Percentiles rank a stretch among this genome's conserved stretches.
Conservation (phyloP, 225 moss, liverwort and hornwort species). For the Physcomitrellopsis africana region DNA sequence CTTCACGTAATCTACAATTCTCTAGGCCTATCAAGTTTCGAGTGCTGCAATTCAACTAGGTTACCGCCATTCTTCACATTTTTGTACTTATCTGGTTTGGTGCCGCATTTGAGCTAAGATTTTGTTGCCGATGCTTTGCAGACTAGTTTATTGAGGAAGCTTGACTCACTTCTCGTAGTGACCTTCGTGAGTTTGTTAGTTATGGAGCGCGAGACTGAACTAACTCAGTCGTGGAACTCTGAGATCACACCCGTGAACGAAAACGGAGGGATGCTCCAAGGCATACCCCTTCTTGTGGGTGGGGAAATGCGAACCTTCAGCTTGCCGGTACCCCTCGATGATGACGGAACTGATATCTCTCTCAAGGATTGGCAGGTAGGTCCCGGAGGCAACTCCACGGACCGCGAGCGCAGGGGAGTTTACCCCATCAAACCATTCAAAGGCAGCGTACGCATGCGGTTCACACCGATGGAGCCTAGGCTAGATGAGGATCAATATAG, state of each 20-base stretch:
- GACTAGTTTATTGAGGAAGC: too few relatives aligned
- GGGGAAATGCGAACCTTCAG: conserved; percentile 51
- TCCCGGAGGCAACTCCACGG: not conserved
- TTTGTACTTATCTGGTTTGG: not conserved
- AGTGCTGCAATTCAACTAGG: not conserved
- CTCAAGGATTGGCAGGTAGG: conserved; percentile 59
- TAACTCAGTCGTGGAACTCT: conserved; percentile 49
- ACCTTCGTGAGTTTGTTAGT: conserved; percentile 8
- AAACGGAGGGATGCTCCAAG: conserved; percentile 31
- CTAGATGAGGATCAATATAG: conserved; percentile 44
- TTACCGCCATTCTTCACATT: not conserved
- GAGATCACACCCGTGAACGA: conserved; percentile 27
- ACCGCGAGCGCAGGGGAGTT: not conserved
- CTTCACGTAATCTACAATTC: too few relatives aligned
- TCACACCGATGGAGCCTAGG: conserved; percentile 44
- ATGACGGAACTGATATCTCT: conserved; percentile 54
- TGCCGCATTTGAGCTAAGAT: not conserved
- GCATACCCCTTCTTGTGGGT: conserved; percentile 30
- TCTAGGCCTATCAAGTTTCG: not conserved
- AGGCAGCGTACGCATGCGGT: conserved; percentile 54
- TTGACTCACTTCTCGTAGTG: too few relatives aligned
- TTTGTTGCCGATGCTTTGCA: not conserved
- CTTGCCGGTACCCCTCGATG: conserved; percentile 42
- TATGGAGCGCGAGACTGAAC: conserved; percentile 58
- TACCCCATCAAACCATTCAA: conserved; percentile 49